Conservation (phyloP, 2,329 filamentous ascomycete genomes). For the Fusarium odoratissimum region DNA sequence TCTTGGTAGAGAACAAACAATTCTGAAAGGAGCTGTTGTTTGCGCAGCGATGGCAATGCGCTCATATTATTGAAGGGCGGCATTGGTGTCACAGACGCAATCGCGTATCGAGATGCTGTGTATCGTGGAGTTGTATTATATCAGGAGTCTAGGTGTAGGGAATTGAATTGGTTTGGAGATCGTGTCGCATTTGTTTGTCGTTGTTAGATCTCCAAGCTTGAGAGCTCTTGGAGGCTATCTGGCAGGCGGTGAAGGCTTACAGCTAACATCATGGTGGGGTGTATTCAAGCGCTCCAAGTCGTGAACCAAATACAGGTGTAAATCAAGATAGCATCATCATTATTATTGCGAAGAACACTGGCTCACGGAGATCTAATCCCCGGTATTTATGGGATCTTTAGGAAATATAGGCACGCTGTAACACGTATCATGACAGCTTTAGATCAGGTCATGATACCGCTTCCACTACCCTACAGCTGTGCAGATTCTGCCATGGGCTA, state of each 20-base stretch:
- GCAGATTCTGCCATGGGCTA: slow-evolving; percentile 43
- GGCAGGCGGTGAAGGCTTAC: slow-evolving; percentile 23
- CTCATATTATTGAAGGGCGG: slow-evolving; percentile 56
- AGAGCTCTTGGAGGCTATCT: background rate
- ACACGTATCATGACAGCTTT: slow-evolving; percentile 10
- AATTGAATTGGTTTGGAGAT: background rate
- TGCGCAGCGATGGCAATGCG: slow-evolving; percentile 68
- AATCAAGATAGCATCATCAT: background rate
- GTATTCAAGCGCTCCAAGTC: background rate
- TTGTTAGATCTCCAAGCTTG: background rate
- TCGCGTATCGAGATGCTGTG: background rate
- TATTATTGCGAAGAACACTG: background rate
- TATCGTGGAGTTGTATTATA: background rate
- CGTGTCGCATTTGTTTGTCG: background rate
- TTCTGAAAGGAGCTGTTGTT: slow-evolving; percentile 82
- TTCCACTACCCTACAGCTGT: slow-evolving; percentile 12
- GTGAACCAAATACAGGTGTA: background rate
- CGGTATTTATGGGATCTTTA: background rate
- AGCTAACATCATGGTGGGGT: background rate
- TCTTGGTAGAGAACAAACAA: slow-evolving; percentile 68
- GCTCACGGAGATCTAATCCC: rapidly evolving
- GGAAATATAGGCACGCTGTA: background rate
- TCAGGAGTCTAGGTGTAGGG: background rate
- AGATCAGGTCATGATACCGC: slow-evolving; percentile 10
- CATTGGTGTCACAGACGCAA: slow-evolving; percentile 50